Conservation (phyloP, 805 yeast species). For the Tetrapisispora iriomotensis region DNA sequence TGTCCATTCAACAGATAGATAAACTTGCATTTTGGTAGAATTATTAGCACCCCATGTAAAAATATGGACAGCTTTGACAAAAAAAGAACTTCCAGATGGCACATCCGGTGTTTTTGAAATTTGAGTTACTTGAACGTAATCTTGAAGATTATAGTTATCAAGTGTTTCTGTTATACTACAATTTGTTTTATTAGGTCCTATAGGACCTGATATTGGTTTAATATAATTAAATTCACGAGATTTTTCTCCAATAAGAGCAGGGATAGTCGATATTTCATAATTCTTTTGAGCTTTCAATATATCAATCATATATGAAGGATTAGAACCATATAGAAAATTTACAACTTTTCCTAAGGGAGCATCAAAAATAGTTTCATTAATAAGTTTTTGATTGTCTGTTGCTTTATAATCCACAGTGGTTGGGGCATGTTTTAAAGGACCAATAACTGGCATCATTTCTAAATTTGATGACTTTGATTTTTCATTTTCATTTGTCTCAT, state of each 20-base stretch:
- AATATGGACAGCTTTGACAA: conserved; percentile 47
- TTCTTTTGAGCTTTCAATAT: conserved; percentile 55
- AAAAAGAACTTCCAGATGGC: conserved; percentile 67
- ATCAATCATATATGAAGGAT: conserved; percentile 35
- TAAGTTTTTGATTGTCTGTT: conserved; percentile 42
- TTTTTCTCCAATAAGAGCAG: conserved; percentile 29
- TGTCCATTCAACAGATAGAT: conserved; percentile 56
- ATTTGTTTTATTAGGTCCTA: conserved; percentile 69
- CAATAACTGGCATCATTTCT: too few relatives aligned
- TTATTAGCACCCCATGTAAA: conserved; percentile 57
- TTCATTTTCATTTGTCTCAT: conserved; percentile 26
- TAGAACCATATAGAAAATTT: conserved; percentile 52
- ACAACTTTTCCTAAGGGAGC: conserved; percentile 62
- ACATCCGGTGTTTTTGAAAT: conserved; percentile 67
- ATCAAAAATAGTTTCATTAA: conserved; percentile 41
- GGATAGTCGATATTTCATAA: conserved; percentile 43
- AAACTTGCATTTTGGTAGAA: conserved; percentile 41
- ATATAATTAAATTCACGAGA: conserved; percentile 46
- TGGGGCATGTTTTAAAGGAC: conserved; percentile 41
- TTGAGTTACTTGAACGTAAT: conserved; percentile 42
- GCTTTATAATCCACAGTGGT: conserved; percentile 37
- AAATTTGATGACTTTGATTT: neutral
- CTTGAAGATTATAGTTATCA: conserved; percentile 41
- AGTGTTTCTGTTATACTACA: conserved; percentile 55
- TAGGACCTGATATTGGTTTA: conserved; percentile 56